These are phyloP conservation scores for Fraxinus paxiana DNA, from an alignment of 305 asterid species.

Conservation along the genomic window DNA sequence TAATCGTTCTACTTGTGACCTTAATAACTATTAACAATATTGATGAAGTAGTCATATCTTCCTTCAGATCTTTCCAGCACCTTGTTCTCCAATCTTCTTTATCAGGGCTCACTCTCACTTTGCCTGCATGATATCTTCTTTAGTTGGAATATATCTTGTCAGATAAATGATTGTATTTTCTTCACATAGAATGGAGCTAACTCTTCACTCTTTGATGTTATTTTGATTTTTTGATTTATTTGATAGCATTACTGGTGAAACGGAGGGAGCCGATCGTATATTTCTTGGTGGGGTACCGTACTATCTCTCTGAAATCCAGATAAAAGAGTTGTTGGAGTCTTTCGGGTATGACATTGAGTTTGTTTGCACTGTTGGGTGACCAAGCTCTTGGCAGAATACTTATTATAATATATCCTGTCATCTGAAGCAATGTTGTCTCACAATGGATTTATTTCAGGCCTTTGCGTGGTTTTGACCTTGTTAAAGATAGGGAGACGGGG, in stretches of 20 bases:
- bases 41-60: slow-evolving; percentile 2
- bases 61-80: neutral
- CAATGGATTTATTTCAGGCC: slow-evolving; percentile 37
- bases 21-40: slow-evolving; percentile 11
- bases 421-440: slow-evolving; percentile 10
- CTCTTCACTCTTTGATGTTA: neutral
- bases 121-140: neutral
- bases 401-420: neutral
- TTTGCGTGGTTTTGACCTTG: slow-evolving; percentile 79
- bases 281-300: slow-evolving; percentile 75
- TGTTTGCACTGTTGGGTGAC: neutral
- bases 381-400: slow-evolving; percentile 17
- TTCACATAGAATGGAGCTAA: neutral
- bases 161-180: neutral
- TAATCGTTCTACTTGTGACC: slow-evolving; percentile 6
- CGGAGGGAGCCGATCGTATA: slow-evolving; percentile 64
- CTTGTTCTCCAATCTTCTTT: slow-evolving; percentile 10
- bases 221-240: slow-evolving; percentile 16
- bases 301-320: slow-evolving; percentile 65
- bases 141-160: neutral
- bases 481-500: slow-evolving; percentile 93
- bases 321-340: slow-evolving; percentile 62
- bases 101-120: neutral
- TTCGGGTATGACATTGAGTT: slow-evolving; percentile 53
- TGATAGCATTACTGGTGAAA: slow-evolving; percentile 54